Conservation (phyloP, 805 yeast genomes). For the Middelhovenomyces tepae region DNA sequence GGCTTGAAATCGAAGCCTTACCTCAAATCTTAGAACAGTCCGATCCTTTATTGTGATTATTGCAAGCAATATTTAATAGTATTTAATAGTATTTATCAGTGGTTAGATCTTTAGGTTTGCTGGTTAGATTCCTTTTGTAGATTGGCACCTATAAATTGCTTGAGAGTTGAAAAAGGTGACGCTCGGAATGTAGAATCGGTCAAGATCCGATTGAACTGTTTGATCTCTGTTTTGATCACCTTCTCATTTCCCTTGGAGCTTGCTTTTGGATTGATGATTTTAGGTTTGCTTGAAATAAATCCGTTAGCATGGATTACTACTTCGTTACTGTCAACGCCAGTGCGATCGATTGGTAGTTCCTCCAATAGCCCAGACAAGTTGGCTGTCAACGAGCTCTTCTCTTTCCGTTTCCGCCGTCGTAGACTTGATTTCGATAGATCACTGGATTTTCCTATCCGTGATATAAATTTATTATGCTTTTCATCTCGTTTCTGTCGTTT, state of each 20-base stretch:
- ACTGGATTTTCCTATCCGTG: slow-evolving; percentile 4
- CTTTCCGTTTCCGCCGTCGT: slow-evolving; percentile 8
- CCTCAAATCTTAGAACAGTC: slow-evolving; percentile 43
- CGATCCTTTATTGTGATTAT: too few species aligned
- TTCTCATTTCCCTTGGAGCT: slow-evolving; percentile 13
- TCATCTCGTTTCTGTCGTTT: slow-evolving; percentile 18
- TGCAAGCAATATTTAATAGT: too few species aligned
- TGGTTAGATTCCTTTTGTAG: too few species aligned
- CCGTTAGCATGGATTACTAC: too few species aligned
- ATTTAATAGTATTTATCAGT: too few species aligned
- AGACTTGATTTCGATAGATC: slow-evolving; percentile 17
- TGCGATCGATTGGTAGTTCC: too few species aligned
- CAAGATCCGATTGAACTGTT: slow-evolving; percentile 16
- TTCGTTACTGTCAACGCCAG: too few species aligned
- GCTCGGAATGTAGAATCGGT: slow-evolving; percentile 14
- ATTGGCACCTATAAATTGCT: slow-evolving; percentile 10
- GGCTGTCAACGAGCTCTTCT: too few species aligned
- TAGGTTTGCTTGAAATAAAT: slow-evolving; percentile 8
- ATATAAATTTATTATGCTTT: slow-evolving; percentile 11
- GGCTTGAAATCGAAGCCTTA: slow-evolving; percentile 62
- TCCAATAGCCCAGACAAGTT: too few species aligned
- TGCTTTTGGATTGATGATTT: slow-evolving; percentile 13
- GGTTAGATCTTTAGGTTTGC: too few species aligned
- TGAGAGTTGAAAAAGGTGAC: slow-evolving; percentile 19
- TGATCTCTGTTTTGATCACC: slow-evolving; percentile 17